These are phyloP conservation scores for Paramecium octaurelia DNA, from an alignment of 73 alveolate species.

Conservation along the genomic window DNA sequence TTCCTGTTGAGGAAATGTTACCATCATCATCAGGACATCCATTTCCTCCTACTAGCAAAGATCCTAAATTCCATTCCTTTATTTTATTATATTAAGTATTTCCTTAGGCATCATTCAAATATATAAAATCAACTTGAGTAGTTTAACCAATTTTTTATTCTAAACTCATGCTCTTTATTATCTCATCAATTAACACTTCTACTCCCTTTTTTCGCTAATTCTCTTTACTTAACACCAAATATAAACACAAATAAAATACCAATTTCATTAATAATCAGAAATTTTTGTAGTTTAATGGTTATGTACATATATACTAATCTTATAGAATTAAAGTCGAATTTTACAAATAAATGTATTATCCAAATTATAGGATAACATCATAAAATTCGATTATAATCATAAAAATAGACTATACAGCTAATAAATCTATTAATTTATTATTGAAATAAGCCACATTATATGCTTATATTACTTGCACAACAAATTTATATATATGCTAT, in stretches of 20 bases:
- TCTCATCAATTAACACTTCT: not conserved
- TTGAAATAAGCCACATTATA: too few species aligned
- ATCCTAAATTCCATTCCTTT: slow-evolving; percentile 48
- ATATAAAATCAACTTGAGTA: not conserved
- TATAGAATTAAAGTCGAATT: not conserved
- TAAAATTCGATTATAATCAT: too few species aligned
- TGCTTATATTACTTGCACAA: too few species aligned
- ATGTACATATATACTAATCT: not conserved
- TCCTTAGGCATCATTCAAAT: not conserved
- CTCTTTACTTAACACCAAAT: not conserved
- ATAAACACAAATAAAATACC: not conserved
- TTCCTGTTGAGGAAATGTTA: not conserved
- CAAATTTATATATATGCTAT: too few species aligned
- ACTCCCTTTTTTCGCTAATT: not conserved
- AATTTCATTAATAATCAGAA: not conserved
- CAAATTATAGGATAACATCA: too few species aligned
- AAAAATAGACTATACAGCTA: too few species aligned
- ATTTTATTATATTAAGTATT: not conserved
- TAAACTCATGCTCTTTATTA: not conserved
- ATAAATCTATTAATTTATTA: too few species aligned
- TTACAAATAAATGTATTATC: too few species aligned
- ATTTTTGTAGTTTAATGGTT: not conserved
- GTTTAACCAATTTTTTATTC: not conserved
- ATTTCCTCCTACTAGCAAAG: slow-evolving; percentile 60
- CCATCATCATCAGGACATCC: slow-evolving; percentile 65